Base-by-base conservation (phyloP, 176 grass and related monocot genomes). In the Ensete ventricosum region DNA sequence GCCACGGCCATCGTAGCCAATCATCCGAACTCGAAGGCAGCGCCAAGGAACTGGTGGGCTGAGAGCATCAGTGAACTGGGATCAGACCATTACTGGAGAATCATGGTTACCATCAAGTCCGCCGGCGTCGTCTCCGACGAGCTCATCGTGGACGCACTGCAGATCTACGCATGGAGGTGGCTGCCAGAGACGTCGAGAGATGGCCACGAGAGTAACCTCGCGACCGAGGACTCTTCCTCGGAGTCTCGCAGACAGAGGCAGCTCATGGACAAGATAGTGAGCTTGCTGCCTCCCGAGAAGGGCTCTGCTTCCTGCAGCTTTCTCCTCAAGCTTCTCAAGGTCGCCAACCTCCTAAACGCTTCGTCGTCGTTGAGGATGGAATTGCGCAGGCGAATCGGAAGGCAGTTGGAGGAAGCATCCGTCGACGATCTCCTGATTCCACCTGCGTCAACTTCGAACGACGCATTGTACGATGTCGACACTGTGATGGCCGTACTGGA, bases 251-350 rank as follows among this genome's bases (percentile, higher is more conserved):
- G 34, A 43, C 34, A 43, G 34, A 43, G 34, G 34, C 83, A 91
- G 57, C 74, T 91, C 21, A 72, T 99, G 7, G 95, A 98, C 69
- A 98, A 93, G 84, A 87, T 93, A 60, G 86, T 93, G 11, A 98
- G 88, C 69, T 82, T 98, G 67, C 71, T 98, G 14, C 94, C 94
- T 0, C 62, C 53, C 14, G 90, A 94, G 73, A 82, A 83, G 73
- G 84, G 87, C 72, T 81, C 95, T 26, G 95, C 91, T 34, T 89
- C 90, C 9, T 99, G 90, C 67, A 72, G 84, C 1, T 99, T 94
- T 73, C 62, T 99, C 25, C 88, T 99, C 22, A 87, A 85, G 78
- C 91, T 99, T 66, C 88, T 94, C 65, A 99, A 89, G 82, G 88
- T 86, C 2, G 86, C 84, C 6, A 94, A 89, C 80, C 84, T 89